Conservation (phyloP, 345 rosid genomes). For the Dovyalis caffra region DNA sequence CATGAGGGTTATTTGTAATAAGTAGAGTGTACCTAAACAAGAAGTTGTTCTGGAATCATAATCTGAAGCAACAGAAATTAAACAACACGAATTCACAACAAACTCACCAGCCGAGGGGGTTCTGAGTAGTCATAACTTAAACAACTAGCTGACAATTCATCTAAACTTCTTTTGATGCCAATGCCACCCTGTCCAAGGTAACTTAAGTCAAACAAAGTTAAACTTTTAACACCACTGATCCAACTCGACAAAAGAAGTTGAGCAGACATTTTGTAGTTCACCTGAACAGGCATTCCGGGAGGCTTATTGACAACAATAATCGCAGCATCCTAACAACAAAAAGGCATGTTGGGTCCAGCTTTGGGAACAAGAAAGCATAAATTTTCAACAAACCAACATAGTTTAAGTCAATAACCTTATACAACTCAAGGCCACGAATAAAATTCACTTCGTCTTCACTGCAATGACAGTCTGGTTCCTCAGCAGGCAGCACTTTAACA, state of each 20-base stretch:
- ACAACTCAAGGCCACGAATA: constrained; percentile 59
- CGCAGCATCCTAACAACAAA: constrained; percentile 58
- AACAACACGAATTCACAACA: not conserved
- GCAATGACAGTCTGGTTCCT: constrained; percentile 45
- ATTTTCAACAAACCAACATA: not conserved
- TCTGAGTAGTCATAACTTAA: constrained; percentile 60
- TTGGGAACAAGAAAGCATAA: constrained; percentile 5
- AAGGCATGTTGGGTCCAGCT: constrained; percentile 17
- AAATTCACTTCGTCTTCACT: constrained; percentile 62
- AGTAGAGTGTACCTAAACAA: not conserved
- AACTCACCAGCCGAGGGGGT: constrained; percentile 86
- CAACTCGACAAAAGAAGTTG: not conserved
- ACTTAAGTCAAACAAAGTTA: not conserved
- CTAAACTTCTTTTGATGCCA: constrained; percentile 76
- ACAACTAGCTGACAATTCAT: constrained; percentile 70
- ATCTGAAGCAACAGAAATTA: not conserved
- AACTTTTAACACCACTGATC: not conserved
- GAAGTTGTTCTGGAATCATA: no score
- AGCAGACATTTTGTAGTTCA: constrained; percentile 24
- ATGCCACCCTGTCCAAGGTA: constrained; percentile 68
- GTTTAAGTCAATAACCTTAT: constrained; percentile 55
- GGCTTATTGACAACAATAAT: constrained; percentile 85
- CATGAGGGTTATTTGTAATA: not conserved
- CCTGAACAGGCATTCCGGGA: constrained; percentile 93
- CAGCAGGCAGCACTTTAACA: constrained; percentile 38